Conservation (phyloP, 495 filamentous ascomycete species). For the Oidiodendron maius region DNA sequence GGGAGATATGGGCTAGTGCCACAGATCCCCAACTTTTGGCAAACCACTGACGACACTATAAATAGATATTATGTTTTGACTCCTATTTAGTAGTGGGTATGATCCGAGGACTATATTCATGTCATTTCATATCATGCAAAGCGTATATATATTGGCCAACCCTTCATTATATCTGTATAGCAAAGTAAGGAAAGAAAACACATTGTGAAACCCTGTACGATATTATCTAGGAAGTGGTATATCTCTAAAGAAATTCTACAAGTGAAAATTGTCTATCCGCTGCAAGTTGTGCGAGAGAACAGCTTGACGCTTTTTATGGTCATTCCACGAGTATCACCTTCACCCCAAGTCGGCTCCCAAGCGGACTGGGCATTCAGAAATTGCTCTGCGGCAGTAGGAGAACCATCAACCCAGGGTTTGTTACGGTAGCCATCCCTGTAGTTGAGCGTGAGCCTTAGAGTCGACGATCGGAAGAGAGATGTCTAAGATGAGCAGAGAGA, state of each 20-base stretch:
- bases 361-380: slow-evolving; percentile 52
- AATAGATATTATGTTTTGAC: too few relatives aligned
- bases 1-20: too few relatives aligned
- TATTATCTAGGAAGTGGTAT: too few relatives aligned
- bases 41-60: too few relatives aligned
- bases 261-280: background rate
- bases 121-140: too few relatives aligned
- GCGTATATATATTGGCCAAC: too few relatives aligned
- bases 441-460: background rate
- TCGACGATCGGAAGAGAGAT: background rate
- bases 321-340: slow-evolving; percentile 11
- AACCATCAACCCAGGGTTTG: slow-evolving; percentile 62
- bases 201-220: too few relatives aligned
- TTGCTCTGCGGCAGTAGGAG: slow-evolving; percentile 35
- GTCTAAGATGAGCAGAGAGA: background rate
- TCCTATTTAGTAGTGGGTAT: too few relatives aligned
- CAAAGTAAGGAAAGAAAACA: too few relatives aligned
- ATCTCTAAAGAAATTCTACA: background rate
- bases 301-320: slow-evolving; percentile 13
- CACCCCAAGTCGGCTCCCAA: slow-evolving; percentile 60
- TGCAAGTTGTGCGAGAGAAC: background rate
- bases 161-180: too few relatives aligned
- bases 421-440: slow-evolving; percentile 42
- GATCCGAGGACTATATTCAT: too few relatives aligned
- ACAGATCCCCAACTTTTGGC: too few relatives aligned